Percentiles rank a stretch among this genome's conserved stretches.
These are phyloP conservation scores for Eucalyptus albens DNA, from an alignment of 345 rosid species.

Conservation along the genomic window DNA sequence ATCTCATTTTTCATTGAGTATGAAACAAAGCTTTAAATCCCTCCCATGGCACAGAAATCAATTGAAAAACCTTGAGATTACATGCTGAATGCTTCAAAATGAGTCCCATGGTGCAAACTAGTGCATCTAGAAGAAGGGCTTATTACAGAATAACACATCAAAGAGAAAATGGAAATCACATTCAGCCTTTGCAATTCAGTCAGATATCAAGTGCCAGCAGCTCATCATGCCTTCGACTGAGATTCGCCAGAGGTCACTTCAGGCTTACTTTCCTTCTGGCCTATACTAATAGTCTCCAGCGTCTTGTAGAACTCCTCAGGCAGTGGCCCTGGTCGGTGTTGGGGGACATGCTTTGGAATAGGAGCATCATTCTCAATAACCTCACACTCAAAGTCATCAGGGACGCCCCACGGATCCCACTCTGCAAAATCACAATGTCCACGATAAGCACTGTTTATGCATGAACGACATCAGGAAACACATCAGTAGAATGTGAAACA, in stretches of 20 bases:
- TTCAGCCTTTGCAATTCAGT: conserved; percentile 1
- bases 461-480: background rate
- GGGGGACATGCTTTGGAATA: conserved; percentile 88
- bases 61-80: conserved; percentile 4
- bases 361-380: conserved; percentile 88
- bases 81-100: conserved; percentile 10
- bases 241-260: conserved; percentile 36
- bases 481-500: background rate
- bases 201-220: background rate
- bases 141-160: conserved; percentile 8
- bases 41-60: background rate
- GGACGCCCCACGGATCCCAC: conserved; percentile 99
- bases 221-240: conserved; percentile 26
- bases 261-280: conserved; percentile 20
- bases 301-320: conserved; percentile 86
- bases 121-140: conserved; percentile 15
- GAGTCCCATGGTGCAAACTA: conserved; percentile 6
- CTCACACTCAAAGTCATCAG: conserved; percentile 88
- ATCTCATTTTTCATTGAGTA: background rate
- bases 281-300: conserved; percentile 30
- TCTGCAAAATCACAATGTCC: conserved; percentile 23
- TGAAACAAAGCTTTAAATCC: background rate
- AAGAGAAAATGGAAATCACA: background rate
- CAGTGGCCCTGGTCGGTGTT: conserved; percentile 92
- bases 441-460: background rate